Evolutionary conservation across 2,329 filamentous ascomycete species (phyloP), one percentile per base, ranked within the genome.

Genomic region (Fusarium hostae): DNA sequence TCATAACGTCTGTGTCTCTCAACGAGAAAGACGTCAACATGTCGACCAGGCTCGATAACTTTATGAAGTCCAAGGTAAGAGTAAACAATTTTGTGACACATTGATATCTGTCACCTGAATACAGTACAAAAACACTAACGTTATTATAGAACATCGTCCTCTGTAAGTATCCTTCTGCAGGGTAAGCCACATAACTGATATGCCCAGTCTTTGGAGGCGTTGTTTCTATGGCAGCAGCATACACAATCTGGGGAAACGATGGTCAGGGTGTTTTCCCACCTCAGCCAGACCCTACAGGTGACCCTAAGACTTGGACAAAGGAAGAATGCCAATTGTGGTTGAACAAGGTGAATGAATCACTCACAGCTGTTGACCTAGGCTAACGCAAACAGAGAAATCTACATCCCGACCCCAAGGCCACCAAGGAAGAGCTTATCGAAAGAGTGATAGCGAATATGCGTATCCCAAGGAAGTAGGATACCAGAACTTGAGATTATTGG

Each of bases 251-350:
- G 91, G 94, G 94, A 62, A 87, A 66, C 9, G 68, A 72, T 51
- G 68, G 68, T 7, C 58, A 89, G 58, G 94, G 95, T 70, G 88
- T 98, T 77, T 97, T 98, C 77, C 95, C 95, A 2, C 81, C 88
- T 6, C 85, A 90, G 72, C 67, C 85, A 51, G 94, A 97, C 78
- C 94, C 95, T n/a, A 93, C 85, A 32, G 94, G 94, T 66, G 87
- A 94, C 84, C 89, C 84, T 43, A 83, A 85, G 43, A 79, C 78
- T 13, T 98, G 95, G 95, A 94, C 93, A 1, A 85, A 87, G 62
- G 91, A 94, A 51, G 94, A 98, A 77, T 85, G 97, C 81, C 87
- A 89, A 68, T 86, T 91, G 77, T 98, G 95, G 94, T 84, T 98
- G 55, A 89, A 89, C 48, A 89, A 88, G 76, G 95, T 97, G 87